Base-by-base conservation (phyloP, 352 stramenopile genomes). In the Pythium sp. region DNA sequence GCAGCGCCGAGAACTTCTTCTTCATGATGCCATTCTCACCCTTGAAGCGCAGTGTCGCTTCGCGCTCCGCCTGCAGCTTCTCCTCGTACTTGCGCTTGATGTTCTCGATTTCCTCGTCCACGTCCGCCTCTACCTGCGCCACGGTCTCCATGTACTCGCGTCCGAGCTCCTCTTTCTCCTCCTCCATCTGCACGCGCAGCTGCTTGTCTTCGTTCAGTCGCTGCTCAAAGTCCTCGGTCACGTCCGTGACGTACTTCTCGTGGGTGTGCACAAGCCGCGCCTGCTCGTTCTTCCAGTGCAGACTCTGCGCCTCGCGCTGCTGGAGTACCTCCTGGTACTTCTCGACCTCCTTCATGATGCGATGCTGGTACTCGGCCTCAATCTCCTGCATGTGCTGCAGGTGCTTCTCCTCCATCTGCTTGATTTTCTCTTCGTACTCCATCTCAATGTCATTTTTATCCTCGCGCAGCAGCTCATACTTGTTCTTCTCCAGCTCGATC, bases 11-110 rank as follows among this genome's bases (percentile, higher is more conserved):
- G 62, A 97, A 98, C 54, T 97, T 97, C 75, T 97, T 97, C 72
- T 97, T 97, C 91, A 98, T 97, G 62, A 97, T 95, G 9, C 87
- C 90, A 75, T 98, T 98, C 68, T 98, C 93, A 6, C 84, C 92
- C 69, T 96, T 97, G n/a, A 98, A 92, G 20, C 88, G 77, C 62
- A 97, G 65, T 18, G 90, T 98, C 2, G 86, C 89, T 47, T 98
- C 87, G 7, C 87, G 80, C 65, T 98, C 91, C 5, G 77, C 85
- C 41, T 82, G 82, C 30, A 98, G 72, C 69, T 96, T 96, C 22
- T 86, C 81, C 65, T 96, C 88, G 62, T 97, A 98, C 58, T 90
- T 88, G 26, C 78, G 78, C 69, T 97, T 98, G 20, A 97, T 66
- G 8, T 79, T 80, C 60, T 97, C 87, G 32, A 97, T 91, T 65